A percentile compares a stretch with the other conserved stretches of the same genome.
Conservation (phyloP, 139 green algal genomes). For the Raphidocelis subcapitata region DNA sequence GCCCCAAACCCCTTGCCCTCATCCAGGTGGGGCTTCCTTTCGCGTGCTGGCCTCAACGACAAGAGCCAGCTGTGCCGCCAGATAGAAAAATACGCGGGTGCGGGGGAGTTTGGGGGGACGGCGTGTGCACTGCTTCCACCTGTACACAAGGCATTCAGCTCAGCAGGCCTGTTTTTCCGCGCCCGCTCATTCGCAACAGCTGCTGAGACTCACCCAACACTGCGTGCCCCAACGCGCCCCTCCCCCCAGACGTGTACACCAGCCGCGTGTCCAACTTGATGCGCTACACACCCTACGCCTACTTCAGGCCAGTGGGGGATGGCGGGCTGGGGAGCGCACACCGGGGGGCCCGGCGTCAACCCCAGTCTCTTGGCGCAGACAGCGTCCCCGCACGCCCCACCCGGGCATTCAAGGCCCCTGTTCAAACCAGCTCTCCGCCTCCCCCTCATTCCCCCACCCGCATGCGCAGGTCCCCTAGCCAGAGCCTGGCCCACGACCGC, state of each 20-base stretch:
- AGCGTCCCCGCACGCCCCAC: no score
- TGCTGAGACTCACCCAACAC: no score
- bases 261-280: constrained; percentile 92
- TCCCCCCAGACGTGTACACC: constrained; percentile 86
- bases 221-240: no score
- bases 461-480: constrained; percentile 51
- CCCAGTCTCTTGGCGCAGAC: no score
- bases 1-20: not conserved
- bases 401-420: no score
- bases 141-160: not conserved
- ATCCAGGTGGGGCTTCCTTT: constrained; percentile 90
- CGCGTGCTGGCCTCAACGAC: constrained; percentile 91
- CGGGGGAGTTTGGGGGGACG: not conserved
- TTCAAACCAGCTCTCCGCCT: no score
- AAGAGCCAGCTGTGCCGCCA: constrained; percentile 91
- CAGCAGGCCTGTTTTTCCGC: no score
- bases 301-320: constrained; percentile 57
- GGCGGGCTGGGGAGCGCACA: no score
- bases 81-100: constrained; percentile 89
- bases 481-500: constrained; percentile 78
- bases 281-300: constrained; percentile 72
- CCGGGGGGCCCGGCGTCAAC: no score
- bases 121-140: not conserved
- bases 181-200: no score
- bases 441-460: no score